Percentiles rank a stretch among this genome's conserved stretches.
These are phyloP conservation scores for Athelia sp. DNA, from an alignment of 1,284 basidiomycete genomes.

Conservation along the genomic window DNA sequence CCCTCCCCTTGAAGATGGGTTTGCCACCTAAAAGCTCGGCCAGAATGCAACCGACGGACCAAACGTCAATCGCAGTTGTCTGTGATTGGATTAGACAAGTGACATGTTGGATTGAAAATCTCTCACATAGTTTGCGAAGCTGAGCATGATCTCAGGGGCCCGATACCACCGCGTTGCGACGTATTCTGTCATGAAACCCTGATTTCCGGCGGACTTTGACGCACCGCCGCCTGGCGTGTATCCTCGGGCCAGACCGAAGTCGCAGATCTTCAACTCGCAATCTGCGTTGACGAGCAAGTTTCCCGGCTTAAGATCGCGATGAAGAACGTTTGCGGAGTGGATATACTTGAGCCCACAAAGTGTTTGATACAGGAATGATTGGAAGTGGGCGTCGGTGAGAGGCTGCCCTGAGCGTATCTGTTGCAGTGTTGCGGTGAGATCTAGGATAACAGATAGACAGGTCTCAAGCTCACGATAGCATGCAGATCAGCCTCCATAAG, in stretches of 20 bases:
- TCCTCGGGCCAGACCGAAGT: slow-evolving; percentile 95
- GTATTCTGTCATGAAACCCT: slow-evolving; percentile 99
- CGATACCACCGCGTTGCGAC: slow-evolving; percentile 98
- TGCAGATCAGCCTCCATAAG: slow-evolving; percentile 99
- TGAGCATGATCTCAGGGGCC: slow-evolving; percentile 96
- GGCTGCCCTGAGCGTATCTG: slow-evolving; percentile 98
- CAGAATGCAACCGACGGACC: slow-evolving; percentile 97
- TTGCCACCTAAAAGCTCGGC: slow-evolving; percentile 95
- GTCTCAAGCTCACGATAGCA: slow-evolving; percentile 71
- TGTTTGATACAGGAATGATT: slow-evolving; percentile 98
- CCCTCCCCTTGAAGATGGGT: slow-evolving; percentile 98
- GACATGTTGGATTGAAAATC: not conserved
- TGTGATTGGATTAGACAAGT: slow-evolving; percentile 19
- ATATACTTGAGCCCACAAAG: slow-evolving; percentile 98
- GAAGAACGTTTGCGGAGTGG: slow-evolving; percentile 96
- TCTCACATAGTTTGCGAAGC: slow-evolving; percentile 90
- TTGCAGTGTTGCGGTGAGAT: slow-evolving; percentile 5
- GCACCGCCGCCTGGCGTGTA: slow-evolving; percentile 81
- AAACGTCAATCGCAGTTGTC: slow-evolving; percentile 91
- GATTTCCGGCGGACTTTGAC: slow-evolving; percentile 68
- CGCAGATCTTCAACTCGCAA: slow-evolving; percentile 97
- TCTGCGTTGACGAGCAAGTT: slow-evolving; percentile 98
- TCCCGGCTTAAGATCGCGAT: slow-evolving; percentile 96
- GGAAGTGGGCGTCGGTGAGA: slow-evolving; percentile 97
- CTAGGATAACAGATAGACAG: not conserved